These are phyloP conservation scores for Nicotiana sylvestris DNA, from an alignment of 257 asterid genomes.

Conservation along the genomic window DNA sequence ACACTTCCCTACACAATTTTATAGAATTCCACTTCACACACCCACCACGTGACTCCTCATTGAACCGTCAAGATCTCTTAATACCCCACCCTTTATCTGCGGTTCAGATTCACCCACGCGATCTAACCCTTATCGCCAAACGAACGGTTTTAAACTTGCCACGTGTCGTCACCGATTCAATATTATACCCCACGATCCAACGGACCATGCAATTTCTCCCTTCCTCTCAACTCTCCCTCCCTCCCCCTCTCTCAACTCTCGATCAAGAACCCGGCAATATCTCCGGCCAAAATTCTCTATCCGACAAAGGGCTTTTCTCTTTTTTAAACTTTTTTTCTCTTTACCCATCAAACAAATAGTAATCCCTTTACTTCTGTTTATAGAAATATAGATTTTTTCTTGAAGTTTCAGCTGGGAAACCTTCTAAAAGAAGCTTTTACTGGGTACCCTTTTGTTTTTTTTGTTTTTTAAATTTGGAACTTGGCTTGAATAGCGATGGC, in stretches of 20 bases:
- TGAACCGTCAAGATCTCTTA: background rate
- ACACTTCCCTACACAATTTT: background rate
- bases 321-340: background rate
- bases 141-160: background rate
- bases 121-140: background rate
- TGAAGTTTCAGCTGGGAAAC: background rate
- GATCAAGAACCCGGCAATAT: background rate
- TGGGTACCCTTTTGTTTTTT: background rate
- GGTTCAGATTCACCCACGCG: background rate
- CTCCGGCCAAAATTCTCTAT: background rate
- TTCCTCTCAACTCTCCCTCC: background rate
- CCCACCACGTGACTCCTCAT: constrained; percentile 9
- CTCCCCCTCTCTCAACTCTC: background rate
- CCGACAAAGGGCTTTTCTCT: background rate
- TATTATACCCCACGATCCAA: constrained; percentile 13
- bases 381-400: background rate
- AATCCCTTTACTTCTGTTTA: no score
- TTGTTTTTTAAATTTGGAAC: no score
- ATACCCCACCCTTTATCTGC: background rate
- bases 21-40: background rate
- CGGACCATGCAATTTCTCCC: constrained; percentile 2
- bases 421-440: background rate
- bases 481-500: background rate
- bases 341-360: background rate
- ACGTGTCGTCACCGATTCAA: background rate